These are phyloP conservation scores for Fonsecaea monophora DNA, from an alignment of 2,329 filamentous ascomycete species.

Conservation along the genomic window DNA sequence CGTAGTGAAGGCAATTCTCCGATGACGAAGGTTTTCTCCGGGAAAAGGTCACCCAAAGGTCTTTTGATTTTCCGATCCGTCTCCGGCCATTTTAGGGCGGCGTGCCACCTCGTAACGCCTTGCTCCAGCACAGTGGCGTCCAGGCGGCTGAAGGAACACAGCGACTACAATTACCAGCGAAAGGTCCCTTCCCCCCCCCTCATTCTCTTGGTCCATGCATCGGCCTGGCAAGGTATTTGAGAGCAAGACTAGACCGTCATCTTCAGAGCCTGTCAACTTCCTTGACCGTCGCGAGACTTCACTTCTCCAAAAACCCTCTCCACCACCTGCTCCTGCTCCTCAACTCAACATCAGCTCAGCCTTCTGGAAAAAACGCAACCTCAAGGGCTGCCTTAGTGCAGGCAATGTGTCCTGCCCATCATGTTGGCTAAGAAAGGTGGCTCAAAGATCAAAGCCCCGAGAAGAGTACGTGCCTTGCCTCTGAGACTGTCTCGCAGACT, in stretches of 20 bases:
- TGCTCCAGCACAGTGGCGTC: background rate
- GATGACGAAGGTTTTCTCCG: constrained; percentile 3
- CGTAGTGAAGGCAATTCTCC: background rate
- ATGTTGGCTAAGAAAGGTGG: constrained; percentile 63
- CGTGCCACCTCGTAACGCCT: background rate
- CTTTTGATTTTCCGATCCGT: constrained; percentile 5
- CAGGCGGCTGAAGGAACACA: background rate
- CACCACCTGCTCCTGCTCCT: constrained; percentile 2
- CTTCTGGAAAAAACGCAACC: constrained; percentile 1
- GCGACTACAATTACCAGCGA: background rate
- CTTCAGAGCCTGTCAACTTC: background rate
- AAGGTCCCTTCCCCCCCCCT: background rate
- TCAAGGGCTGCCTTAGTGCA: constrained; percentile 14
- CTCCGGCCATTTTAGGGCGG: background rate
- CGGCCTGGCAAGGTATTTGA: background rate
- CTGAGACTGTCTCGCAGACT: background rate
- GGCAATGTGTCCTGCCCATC: constrained; percentile 19
- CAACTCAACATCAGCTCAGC: constrained; percentile 3
- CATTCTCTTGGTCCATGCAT: background rate
- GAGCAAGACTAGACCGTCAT: background rate
- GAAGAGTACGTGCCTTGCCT: constrained; percentile 62
- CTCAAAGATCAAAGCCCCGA: constrained; percentile 69
- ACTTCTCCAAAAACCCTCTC: constrained; percentile 11
- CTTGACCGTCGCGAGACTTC: background rate
- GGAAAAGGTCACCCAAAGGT: background rate